Conservation (phyloP, 192 early-diverging fungal genomes). For the Coemansia sp. region DNA sequence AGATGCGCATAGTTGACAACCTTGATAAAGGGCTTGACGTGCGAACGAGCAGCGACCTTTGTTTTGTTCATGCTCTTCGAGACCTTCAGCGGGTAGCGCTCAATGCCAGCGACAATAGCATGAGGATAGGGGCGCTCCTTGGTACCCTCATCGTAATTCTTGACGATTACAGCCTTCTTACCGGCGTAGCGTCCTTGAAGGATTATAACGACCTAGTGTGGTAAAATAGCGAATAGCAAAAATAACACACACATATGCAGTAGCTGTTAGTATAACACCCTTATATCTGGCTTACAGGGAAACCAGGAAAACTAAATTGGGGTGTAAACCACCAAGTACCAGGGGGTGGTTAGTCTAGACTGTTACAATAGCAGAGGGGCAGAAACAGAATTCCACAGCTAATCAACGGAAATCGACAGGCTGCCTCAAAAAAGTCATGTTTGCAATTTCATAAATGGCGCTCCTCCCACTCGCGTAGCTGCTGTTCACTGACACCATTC, state of each 20-base stretch:
- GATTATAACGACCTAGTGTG: conserved; percentile 87
- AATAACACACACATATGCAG: neutral
- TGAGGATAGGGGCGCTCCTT: conserved; percentile 96
- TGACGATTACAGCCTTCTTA: conserved; percentile 99
- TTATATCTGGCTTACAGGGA: neutral
- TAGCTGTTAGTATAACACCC: neutral
- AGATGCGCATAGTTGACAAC: conserved; percentile 99
- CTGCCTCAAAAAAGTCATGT: neutral
- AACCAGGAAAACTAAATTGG: neutral
- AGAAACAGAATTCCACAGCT: neutral
- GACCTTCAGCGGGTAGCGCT: conserved; percentile 96
- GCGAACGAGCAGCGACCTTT: conserved; percentile 93
- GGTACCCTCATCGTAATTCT: conserved; percentile 94
- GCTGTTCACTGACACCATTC: neutral
- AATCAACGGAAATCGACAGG: neutral
- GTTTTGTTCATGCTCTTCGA: conserved; percentile 93
- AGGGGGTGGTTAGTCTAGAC: neutral
- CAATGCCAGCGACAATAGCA: conserved; percentile 97
- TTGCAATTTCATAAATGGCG: neutral
- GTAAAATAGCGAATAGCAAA: neutral
- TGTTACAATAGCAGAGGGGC: neutral
- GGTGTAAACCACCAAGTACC: too few species aligned
- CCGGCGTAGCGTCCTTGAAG: conserved; percentile 98
- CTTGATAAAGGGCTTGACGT: conserved; percentile 99
- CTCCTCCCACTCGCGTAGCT: neutral